These are phyloP conservation scores for Trichoderma reesei DNA, from an alignment of 495 filamentous ascomycete species.

Conservation along the genomic window DNA sequence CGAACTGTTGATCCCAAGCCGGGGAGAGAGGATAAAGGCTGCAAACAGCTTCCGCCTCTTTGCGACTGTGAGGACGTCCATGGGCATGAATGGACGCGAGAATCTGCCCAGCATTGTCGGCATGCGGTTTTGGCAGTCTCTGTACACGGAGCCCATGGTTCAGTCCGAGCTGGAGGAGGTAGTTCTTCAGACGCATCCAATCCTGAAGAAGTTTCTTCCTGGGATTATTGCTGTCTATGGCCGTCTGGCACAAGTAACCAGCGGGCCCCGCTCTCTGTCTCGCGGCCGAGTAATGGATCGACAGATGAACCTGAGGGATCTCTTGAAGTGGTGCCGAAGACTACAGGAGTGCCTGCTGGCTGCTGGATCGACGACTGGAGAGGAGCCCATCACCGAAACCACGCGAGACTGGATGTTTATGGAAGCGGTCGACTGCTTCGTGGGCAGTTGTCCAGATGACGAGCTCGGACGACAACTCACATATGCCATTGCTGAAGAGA, in stretches of 20 bases:
- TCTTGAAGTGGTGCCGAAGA: slow-evolving; percentile 83
- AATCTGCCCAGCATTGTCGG: slow-evolving; percentile 55
- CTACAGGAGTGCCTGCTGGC: slow-evolving; percentile 49
- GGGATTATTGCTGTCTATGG: slow-evolving; percentile 69
- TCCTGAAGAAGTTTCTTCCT: slow-evolving; percentile 57
- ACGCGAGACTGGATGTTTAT: slow-evolving; percentile 78
- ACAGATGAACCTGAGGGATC: slow-evolving; percentile 62
- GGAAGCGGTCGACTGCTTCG: slow-evolving; percentile 83
- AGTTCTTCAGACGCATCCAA: slow-evolving; percentile 54
- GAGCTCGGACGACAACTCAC: slow-evolving; percentile 52
- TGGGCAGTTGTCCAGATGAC: slow-evolving; percentile 61
- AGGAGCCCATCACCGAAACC: slow-evolving; percentile 61
- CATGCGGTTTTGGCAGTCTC: slow-evolving; percentile 67
- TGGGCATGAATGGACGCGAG: slow-evolving; percentile 62
- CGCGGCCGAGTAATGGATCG: slow-evolving; percentile 48
- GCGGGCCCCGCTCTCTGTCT: slow-evolving; percentile 41
- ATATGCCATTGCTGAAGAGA: slow-evolving; percentile 63
- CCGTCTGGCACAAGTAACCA: slow-evolving; percentile 45
- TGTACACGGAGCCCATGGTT: slow-evolving; percentile 55
- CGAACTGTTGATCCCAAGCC: slow-evolving; percentile 75
- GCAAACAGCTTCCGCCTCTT: slow-evolving; percentile 79
- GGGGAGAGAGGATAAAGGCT: slow-evolving; percentile 76
- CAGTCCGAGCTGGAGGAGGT: slow-evolving; percentile 68
- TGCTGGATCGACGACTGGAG: slow-evolving; percentile 56
- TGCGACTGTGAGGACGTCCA: slow-evolving; percentile 73